phyloP scores from a whole-genome alignment of 768 basidiomycete genomes.

The Termitomyces eurrhizus region DNA sequence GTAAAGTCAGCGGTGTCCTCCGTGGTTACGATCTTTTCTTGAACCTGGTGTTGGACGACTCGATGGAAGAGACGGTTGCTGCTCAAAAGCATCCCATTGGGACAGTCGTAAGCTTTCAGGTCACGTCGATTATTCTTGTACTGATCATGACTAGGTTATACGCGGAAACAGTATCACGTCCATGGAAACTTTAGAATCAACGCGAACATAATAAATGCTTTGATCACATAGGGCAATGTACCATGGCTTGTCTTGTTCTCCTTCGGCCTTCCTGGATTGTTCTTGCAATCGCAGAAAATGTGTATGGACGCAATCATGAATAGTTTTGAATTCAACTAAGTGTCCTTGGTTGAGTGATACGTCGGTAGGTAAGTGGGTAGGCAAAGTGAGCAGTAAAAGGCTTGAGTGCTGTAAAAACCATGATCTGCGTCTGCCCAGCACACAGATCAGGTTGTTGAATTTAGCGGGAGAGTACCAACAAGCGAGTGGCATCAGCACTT shows the following conservation, averaged over 20 bases:
- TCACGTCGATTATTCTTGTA: slow-evolving; percentile 1
- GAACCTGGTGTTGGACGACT: slow-evolving; percentile 96
- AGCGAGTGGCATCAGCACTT: too few relatives aligned
- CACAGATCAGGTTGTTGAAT: too few relatives aligned
- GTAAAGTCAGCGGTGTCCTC: slow-evolving; percentile 92
- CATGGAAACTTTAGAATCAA: slow-evolving; percentile 83
- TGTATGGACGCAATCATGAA: background rate
- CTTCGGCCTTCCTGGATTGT: background rate
- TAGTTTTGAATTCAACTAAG: background rate
- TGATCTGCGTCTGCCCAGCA: too few relatives aligned
- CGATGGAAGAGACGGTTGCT: slow-evolving; percentile 84
- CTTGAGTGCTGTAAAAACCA: too few relatives aligned
- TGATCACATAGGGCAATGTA: slow-evolving; percentile 9
- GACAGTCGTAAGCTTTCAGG: slow-evolving; percentile 65
- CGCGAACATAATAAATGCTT: slow-evolving; percentile 23
- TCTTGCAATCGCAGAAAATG: background rate
- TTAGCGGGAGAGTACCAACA: too few relatives aligned
- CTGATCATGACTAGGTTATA: slow-evolving; percentile 63
- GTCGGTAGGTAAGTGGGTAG: too few relatives aligned
- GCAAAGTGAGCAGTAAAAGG: too few relatives aligned
- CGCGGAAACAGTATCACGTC: slow-evolving; percentile 96
- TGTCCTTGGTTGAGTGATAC: background rate
- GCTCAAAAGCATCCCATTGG: slow-evolving; percentile 90
- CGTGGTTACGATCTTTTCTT: slow-evolving; percentile 99
- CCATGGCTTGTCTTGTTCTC: background rate